These are phyloP conservation scores for Lolium multiflorum DNA, from an alignment of 176 grass and related monocot genomes.

Conservation along the genomic window DNA sequence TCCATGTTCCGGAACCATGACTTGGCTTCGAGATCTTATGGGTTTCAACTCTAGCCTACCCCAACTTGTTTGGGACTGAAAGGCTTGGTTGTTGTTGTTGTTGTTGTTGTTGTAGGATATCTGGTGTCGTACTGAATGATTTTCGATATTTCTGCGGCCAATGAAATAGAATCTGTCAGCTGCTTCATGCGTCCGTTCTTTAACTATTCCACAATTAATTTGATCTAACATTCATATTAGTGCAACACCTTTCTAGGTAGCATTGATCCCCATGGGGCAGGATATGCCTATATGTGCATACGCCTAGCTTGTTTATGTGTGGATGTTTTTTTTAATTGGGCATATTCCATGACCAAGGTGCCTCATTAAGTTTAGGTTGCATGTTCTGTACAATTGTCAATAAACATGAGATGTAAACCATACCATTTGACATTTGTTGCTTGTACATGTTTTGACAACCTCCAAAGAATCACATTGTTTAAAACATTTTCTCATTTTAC, in stretches of 20 bases:
- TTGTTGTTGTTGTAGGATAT: too few relatives aligned
- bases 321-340: not conserved
- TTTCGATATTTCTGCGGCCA: slow-evolving; percentile 4
- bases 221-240: not conserved
- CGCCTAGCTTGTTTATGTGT: not conserved
- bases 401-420: not conserved
- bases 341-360: not conserved
- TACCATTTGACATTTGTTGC: not conserved
- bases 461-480: not conserved
- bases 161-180: not conserved
- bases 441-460: not conserved
- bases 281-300: not conserved
- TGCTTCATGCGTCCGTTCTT: not conserved
- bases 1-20: too few relatives aligned
- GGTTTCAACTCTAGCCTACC: too few relatives aligned
- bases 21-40: too few relatives aligned
- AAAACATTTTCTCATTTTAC: not conserved
- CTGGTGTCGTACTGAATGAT: not conserved
- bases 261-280: not conserved
- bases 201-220: not conserved
- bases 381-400: not conserved
- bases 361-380: not conserved
- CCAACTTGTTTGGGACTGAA: too few relatives aligned
- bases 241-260: not conserved
- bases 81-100: too few relatives aligned